Percentiles rank a stretch among this genome's conserved stretches.
Conservation (phyloP, 257 asterid genomes). For the Thymus mandschuricus region DNA sequence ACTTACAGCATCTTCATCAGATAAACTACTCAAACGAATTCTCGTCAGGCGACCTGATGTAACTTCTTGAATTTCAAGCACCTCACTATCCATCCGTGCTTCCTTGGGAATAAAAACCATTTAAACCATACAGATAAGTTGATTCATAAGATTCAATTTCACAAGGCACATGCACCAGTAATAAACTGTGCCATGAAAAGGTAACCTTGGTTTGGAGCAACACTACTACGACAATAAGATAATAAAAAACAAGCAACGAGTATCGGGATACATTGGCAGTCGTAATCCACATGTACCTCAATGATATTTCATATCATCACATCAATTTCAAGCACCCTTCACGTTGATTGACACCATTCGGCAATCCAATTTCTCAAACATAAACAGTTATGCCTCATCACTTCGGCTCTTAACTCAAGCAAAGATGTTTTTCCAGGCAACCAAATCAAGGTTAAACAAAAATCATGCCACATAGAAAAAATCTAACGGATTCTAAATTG, state of each 20-base stretch:
- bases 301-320: neutral
- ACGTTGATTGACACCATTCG: slow-evolving; percentile 5
- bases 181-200: slow-evolving; percentile 2
- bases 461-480: slow-evolving; percentile 33
- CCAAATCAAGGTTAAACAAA: slow-evolving; percentile 23
- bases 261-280: neutral
- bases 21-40: slow-evolving; percentile 58
- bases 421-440: neutral
- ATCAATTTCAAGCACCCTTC: slow-evolving; percentile 3
- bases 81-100: slow-evolving; percentile 54
- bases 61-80: slow-evolving; percentile 48
- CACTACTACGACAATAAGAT: neutral
- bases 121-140: slow-evolving; percentile 16
- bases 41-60: slow-evolving; percentile 55
- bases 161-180: neutral
- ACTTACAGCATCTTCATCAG: slow-evolving; percentile 88
- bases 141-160: slow-evolving; percentile 9
- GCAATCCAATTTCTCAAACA: neutral
- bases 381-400: slow-evolving; percentile 7
- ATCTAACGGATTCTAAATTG: slow-evolving; percentile 28
- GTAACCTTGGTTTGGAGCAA: neutral
- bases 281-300: slow-evolving; percentile 5
- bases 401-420: neutral
- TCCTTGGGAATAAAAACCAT: slow-evolving; percentile 35
- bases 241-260: slow-evolving; percentile 17